Percentiles rank a stretch among this genome's conserved stretches.
Evolutionary conservation across 805 yeast genomes (phyloP).

Genomic region (Candida germanica): DNA sequence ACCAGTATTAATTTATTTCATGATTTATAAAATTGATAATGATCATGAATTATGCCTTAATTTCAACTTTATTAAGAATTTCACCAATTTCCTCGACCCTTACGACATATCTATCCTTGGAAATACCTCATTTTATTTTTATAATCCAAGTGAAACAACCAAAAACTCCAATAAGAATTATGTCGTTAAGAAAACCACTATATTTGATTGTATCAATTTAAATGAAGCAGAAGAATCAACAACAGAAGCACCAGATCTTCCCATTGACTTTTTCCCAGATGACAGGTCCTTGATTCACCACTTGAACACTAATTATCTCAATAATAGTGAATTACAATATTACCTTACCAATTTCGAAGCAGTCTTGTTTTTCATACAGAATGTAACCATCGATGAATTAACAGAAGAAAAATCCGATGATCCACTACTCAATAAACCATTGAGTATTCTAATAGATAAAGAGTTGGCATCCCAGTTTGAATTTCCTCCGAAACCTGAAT

Average conservation of each 20-base stretch:
- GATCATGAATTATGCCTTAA: constrained; percentile 30
- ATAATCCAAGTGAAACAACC: constrained; percentile 17
- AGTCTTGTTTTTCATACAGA: constrained; percentile 33
- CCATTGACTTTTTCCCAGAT: constrained; percentile 21
- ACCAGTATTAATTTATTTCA: constrained; percentile 36
- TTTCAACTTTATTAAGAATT: constrained; percentile 35
- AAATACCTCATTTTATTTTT: constrained; percentile 15
- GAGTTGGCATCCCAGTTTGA: constrained; percentile 24
- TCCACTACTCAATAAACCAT: constrained; percentile 19
- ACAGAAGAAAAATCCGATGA: constrained; percentile 9
- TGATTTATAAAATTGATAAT: constrained; percentile 24
- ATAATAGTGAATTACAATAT: constrained; percentile 37
- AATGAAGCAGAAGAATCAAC: constrained; percentile 7
- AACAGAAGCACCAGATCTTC: constrained; percentile 1
- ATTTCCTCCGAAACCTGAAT: constrained; percentile 18
- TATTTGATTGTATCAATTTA: constrained; percentile 32
- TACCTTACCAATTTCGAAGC: constrained; percentile 45
- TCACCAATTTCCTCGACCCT: constrained; percentile 32
- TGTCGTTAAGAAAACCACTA: constrained; percentile 15
- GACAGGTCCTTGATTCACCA: constrained; percentile 30
- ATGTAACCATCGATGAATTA: constrained; percentile 32
- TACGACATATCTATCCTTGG: constrained; percentile 16
- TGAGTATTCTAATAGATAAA: constrained; percentile 29
- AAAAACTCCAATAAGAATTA: constrained; percentile 4
- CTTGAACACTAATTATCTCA: constrained; percentile 26